Conservation (phyloP, 441 rosid species). For the Melastoma candidum region DNA sequence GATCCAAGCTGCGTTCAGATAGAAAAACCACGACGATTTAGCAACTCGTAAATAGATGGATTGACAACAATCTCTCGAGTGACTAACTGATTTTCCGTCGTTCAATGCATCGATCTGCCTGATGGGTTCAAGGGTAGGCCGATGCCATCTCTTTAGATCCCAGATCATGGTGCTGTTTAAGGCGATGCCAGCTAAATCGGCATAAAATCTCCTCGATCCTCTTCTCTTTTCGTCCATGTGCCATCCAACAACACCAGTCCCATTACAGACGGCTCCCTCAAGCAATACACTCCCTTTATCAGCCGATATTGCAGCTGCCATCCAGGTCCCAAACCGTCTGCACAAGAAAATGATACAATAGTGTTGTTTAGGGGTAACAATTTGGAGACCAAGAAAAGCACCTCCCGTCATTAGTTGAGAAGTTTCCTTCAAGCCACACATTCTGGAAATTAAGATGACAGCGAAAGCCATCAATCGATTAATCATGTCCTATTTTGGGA, state of each 20-base stretch:
- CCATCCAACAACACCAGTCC: conserved; percentile 53
- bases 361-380: not conserved
- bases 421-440: no score
- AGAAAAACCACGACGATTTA: not conserved
- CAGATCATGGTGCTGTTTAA: conserved; percentile 58
- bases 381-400: no score
- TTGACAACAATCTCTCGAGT: not conserved
- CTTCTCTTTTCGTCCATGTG: conserved; percentile 24
- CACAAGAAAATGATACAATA: conserved; percentile 8
- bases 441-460: no score
- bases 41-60: not conserved
- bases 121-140: conserved; percentile 41
- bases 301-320: conserved; percentile 35
- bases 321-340: conserved; percentile 59
- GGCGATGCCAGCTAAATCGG: conserved; percentile 52
- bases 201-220: conserved; percentile 43
- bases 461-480: no score
- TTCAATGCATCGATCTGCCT: conserved; percentile 36
- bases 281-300: conserved; percentile 20
- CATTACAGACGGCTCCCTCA: conserved; percentile 55
- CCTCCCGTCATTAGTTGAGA: no score
- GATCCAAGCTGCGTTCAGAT: conserved; percentile 1
- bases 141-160: conserved; percentile 58
- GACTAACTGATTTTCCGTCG: conserved; percentile 35
- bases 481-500: no score